These are phyloP conservation scores for Ophiocordyceps sinensis DNA, from an alignment of 2,329 filamentous ascomycete genomes.

Conservation along the genomic window DNA sequence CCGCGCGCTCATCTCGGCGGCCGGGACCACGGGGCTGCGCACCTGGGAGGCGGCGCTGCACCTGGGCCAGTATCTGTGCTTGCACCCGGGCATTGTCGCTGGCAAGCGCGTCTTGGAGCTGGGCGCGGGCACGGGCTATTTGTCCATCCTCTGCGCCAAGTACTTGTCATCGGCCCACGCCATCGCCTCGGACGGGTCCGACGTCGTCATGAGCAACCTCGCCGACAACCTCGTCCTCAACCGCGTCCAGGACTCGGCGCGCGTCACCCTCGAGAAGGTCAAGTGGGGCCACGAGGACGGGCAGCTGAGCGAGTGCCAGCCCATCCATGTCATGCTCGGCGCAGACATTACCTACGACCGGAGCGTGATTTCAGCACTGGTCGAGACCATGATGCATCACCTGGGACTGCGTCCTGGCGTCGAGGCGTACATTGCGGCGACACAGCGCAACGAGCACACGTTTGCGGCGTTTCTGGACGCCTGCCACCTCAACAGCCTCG, in stretches of 20 bases:
- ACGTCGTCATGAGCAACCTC: slow-evolving; percentile 53
- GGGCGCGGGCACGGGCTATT: slow-evolving; percentile 62
- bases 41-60: slow-evolving; percentile 75
- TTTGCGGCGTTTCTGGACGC: slow-evolving; percentile 48
- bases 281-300: slow-evolving; percentile 52
- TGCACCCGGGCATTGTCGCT: slow-evolving; percentile 27
- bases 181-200: slow-evolving; percentile 60
- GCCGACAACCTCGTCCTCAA: slow-evolving; percentile 57
- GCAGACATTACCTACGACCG: slow-evolving; percentile 70
- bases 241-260: slow-evolving; percentile 33
- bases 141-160: slow-evolving; percentile 61
- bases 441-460: slow-evolving; percentile 56
- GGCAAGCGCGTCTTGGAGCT: slow-evolving; percentile 54
- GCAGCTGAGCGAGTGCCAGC: slow-evolving; percentile 30
- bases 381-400: slow-evolving; percentile 49
- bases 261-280: slow-evolving; percentile 37
- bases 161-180: slow-evolving; percentile 44
- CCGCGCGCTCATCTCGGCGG: slow-evolving; percentile 51
- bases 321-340: slow-evolving; percentile 52
- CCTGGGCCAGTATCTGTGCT: slow-evolving; percentile 52
- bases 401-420: slow-evolving; percentile 40
- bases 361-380: slow-evolving; percentile 44
- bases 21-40: slow-evolving; percentile 59
- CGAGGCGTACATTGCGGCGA: slow-evolving; percentile 52
- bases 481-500: slow-evolving; percentile 35